A percentile compares a stretch with the other conserved stretches of the same genome.
phyloP scores from a whole-genome alignment of 805 yeast species.

The Schizosaccharomyces japonicus region DNA sequence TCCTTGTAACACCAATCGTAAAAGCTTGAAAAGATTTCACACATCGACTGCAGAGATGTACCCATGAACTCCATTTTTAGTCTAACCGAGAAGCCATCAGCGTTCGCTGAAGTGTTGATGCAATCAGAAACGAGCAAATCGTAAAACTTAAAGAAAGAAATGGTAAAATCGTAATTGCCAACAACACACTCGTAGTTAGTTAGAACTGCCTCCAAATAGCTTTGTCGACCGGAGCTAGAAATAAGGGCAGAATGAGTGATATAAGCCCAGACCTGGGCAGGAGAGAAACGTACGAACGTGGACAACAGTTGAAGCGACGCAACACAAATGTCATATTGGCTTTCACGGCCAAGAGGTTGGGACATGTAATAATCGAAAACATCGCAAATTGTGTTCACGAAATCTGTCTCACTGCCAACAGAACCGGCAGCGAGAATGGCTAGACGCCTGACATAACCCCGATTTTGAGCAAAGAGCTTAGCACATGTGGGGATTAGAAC shows the following conservation, averaged over 20 bases:
- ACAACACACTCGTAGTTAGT: neutral
- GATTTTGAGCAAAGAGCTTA: constrained; percentile 22
- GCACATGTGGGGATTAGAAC: constrained; percentile 29
- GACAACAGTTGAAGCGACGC: constrained; percentile 22
- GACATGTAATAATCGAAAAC: constrained; percentile 12
- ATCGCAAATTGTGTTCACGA: constrained; percentile 22
- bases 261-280: neutral
- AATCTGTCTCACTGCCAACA: constrained; percentile 19
- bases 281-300: constrained; percentile 22
- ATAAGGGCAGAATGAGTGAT: neutral
- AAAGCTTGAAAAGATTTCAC: neutral
- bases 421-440: constrained; percentile 21
- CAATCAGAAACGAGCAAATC: neutral
- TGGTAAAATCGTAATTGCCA: neutral
- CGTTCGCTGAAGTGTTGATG: neutral
- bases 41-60: neutral
- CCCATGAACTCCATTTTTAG: neutral
- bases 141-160: constrained; percentile 1
- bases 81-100: neutral
- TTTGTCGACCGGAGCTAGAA: neutral
- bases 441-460: constrained; percentile 21
- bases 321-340: neutral
- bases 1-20: neutral
- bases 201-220: neutral
- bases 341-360: neutral